Evolutionary conservation across 352 stramenopile genomes (phyloP).

Genomic region (Phytophthora agathidicida): DNA sequence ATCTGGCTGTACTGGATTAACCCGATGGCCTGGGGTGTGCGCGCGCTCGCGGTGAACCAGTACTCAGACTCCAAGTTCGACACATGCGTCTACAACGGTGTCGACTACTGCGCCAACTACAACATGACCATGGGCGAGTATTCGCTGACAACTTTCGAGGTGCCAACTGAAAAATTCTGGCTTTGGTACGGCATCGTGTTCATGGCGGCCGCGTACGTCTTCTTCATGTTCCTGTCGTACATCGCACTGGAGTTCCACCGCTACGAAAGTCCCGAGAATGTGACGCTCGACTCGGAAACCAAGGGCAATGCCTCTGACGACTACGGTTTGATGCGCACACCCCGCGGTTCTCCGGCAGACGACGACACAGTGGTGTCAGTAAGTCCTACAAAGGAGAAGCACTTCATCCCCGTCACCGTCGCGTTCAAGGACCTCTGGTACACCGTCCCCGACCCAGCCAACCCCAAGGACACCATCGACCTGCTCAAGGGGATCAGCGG

Average conservation of each 20-base stretch:
- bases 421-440: conserved; percentile 28
- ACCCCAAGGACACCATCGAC: conserved; percentile 27
- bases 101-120: conserved; percentile 23
- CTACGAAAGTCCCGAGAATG: conserved; percentile 24
- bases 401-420: conserved; percentile 18
- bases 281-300: conserved; percentile 8
- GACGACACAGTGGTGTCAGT: conserved; percentile 5
- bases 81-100: conserved; percentile 12
- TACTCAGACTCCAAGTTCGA: conserved; percentile 24
- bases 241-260: conserved; percentile 22
- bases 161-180: conserved; percentile 23
- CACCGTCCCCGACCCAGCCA: conserved; percentile 14
- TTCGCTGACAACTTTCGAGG: conserved; percentile 18
- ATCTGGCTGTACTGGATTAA: conserved; percentile 40
- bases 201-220: conserved; percentile 20
- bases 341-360: neutral
- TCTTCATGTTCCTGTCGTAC: conserved; percentile 34
- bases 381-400: neutral
- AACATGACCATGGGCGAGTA: conserved; percentile 27
- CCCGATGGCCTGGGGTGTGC: conserved; percentile 22
- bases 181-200: conserved; percentile 26
- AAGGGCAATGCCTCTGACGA: neutral
- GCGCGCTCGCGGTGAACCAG: conserved; percentile 28
- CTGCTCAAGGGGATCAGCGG: conserved; percentile 24
- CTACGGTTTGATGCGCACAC: conserved; percentile 12